These are phyloP conservation scores for Vicia sativa DNA, from an alignment of 306 rosid genomes.

Conservation along the genomic window DNA sequence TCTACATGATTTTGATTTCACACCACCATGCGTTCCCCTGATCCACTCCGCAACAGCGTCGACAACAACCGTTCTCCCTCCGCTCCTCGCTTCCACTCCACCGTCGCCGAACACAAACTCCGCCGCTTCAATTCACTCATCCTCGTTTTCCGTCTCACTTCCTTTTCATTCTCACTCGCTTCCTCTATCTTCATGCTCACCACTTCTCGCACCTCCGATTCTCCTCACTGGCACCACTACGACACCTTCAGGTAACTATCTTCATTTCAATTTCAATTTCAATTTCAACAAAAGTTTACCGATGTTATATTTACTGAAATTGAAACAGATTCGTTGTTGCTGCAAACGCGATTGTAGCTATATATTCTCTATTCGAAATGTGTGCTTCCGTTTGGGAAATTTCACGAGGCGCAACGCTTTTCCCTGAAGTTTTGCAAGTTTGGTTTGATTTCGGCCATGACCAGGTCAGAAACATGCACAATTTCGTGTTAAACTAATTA, in stretches of 20 bases:
- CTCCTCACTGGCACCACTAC: slow-evolving; percentile 82
- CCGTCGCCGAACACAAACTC: slow-evolving; percentile 83
- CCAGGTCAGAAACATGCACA: slow-evolving; percentile 60
- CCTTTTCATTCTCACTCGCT: slow-evolving; percentile 82
- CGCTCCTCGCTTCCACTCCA: slow-evolving; percentile 74
- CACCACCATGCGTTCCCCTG: slow-evolving; percentile 70
- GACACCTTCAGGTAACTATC: slow-evolving; percentile 84
- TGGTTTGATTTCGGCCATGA: slow-evolving; percentile 99
- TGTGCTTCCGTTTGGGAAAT: slow-evolving; percentile 92
- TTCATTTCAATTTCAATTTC: background rate
- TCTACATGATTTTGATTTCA: slow-evolving; percentile 23
- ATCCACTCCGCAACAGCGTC: slow-evolving; percentile 66
- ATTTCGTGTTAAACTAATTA: background rate
- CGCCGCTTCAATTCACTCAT: slow-evolving; percentile 82
- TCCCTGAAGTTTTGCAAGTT: slow-evolving; percentile 82
- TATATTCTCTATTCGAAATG: slow-evolving; percentile 86
- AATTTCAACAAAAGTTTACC: background rate
- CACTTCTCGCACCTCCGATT: slow-evolving; percentile 56
- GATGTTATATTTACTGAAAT: background rate
- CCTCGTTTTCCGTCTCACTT: slow-evolving; percentile 71
- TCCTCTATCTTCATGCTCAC: slow-evolving; percentile 90
- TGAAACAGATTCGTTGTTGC: slow-evolving; percentile 78
- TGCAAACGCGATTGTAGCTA: slow-evolving; percentile 78
- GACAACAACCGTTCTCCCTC: slow-evolving; percentile 58
- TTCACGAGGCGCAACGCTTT: slow-evolving; percentile 77